Percentiles rank a stretch among this genome's conserved stretches.
Conservation (phyloP, 148 eudicot species). For the Pharnaceum exiguum region DNA sequence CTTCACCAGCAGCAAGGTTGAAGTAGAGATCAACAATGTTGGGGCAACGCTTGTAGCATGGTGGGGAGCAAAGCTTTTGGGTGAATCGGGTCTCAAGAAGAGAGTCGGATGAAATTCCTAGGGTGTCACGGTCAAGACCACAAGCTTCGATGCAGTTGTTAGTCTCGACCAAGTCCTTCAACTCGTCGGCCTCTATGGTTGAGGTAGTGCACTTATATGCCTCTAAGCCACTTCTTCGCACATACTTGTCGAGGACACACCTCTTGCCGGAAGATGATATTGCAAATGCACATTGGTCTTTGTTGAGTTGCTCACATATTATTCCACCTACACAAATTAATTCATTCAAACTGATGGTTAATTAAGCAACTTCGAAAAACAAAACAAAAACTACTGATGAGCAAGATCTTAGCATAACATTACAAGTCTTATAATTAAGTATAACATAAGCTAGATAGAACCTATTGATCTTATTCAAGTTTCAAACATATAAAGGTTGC, state of each 20-base stretch:
- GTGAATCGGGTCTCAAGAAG: constrained; percentile 54
- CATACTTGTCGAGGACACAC: constrained; percentile 58
- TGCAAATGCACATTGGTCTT: constrained; percentile 58
- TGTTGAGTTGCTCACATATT: constrained; percentile 52
- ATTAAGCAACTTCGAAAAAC: no score
- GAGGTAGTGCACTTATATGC: constrained; percentile 47
- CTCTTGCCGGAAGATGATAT: constrained; percentile 56
- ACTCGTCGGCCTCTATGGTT: constrained; percentile 41
- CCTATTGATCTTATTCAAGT: no score
- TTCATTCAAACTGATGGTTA: no score
- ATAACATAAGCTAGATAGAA: no score
- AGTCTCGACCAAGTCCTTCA: constrained; percentile 47
- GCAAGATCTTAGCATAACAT: no score
- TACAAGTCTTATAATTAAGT: no score
- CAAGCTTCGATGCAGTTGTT: constrained; percentile 50
- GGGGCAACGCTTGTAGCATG: constrained; percentile 55
- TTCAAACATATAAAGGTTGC: no score
- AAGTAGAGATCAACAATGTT: constrained; percentile 71
- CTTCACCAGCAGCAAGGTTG: constrained; percentile 79
- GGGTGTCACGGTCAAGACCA: constrained; percentile 46
- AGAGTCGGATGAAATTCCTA: constrained; percentile 72
- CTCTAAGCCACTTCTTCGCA: constrained; percentile 41
- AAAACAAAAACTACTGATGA: no score
- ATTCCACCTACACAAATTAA: constrained; percentile 28
- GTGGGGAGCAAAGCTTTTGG: constrained; percentile 55